Conservation (phyloP, 2,329 filamentous ascomycete species). For the Diaporthe humulicola region DNA sequence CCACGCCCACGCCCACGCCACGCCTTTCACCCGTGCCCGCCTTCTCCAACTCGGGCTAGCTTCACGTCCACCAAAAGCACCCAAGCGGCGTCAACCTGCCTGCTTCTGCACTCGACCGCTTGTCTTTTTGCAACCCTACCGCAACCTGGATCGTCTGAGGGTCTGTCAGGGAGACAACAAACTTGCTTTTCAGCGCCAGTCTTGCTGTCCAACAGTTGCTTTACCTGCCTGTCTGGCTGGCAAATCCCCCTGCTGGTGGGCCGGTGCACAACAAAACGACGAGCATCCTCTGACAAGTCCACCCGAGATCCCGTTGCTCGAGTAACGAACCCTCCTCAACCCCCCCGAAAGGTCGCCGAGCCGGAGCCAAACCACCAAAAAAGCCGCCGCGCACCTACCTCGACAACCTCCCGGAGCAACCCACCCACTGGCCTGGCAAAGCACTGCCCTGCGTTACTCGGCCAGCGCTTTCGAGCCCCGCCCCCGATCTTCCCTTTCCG, state of each 20-base stretch:
- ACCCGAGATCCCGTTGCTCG: constrained; percentile 24
- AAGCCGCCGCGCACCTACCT: background rate
- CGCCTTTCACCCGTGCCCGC: constrained; percentile 10
- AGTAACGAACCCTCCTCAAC: constrained; percentile 3
- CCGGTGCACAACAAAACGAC: constrained; percentile 19
- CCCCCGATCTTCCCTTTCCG: background rate
- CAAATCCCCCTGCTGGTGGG: constrained; percentile 11
- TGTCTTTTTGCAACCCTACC: constrained; percentile 1
- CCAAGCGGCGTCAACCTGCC: constrained; percentile 14
- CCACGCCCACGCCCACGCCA: constrained; percentile 6
- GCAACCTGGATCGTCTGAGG: constrained; percentile 2
- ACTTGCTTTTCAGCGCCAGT: background rate
- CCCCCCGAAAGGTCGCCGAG: background rate
- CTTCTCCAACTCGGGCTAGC: constrained; percentile 29
- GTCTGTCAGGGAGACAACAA: background rate
- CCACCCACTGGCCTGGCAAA: constrained; percentile 2
- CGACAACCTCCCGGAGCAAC: background rate
- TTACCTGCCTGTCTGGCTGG: background rate
- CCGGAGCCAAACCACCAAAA: background rate
- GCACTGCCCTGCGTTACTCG: background rate
- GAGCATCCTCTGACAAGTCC: constrained; percentile 1
- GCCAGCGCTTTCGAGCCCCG: constrained; percentile 5
- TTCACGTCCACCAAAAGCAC: too few species aligned
- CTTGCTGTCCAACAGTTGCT: background rate
- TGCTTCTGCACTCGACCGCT: background rate